Conservation (phyloP, 1,284 basidiomycete genomes). For the Athelia sp. region DNA sequence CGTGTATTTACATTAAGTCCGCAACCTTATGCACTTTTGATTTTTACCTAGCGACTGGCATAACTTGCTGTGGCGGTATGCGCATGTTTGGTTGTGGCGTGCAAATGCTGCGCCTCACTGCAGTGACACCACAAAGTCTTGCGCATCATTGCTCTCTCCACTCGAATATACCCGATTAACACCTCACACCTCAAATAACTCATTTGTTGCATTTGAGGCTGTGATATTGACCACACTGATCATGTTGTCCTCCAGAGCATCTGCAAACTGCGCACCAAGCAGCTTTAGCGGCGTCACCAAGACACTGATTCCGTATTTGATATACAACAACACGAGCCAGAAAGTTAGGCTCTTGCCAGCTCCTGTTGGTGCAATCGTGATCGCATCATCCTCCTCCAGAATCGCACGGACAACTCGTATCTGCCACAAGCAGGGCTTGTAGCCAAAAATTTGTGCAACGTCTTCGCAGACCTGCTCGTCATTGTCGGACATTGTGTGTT, state of each 20-base stretch:
- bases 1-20: no score
- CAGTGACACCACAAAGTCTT: no score
- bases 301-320: slow-evolving; percentile 8
- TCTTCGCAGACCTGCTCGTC: background rate
- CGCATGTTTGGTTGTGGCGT: no score
- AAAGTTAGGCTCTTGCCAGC: slow-evolving; percentile 23
- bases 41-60: no score
- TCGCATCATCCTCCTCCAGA: slow-evolving; percentile 16
- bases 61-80: no score
- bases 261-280: slow-evolving; percentile 10
- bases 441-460: background rate
- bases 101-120: no score
- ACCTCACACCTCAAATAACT: background rate
- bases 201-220: background rate
- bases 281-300: slow-evolving; percentile 14
- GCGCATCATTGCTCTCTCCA: no score
- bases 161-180: no score
- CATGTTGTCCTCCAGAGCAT: background rate
- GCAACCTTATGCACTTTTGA: no score
- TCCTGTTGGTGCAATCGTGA: slow-evolving; percentile 21
- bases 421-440: background rate
- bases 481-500: background rate
- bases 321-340: slow-evolving; percentile 21
- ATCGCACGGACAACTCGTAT: background rate
- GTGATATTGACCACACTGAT: background rate